Conservation (phyloP, 164 flowering plant genomes). For the Vitis rupestris region DNA sequence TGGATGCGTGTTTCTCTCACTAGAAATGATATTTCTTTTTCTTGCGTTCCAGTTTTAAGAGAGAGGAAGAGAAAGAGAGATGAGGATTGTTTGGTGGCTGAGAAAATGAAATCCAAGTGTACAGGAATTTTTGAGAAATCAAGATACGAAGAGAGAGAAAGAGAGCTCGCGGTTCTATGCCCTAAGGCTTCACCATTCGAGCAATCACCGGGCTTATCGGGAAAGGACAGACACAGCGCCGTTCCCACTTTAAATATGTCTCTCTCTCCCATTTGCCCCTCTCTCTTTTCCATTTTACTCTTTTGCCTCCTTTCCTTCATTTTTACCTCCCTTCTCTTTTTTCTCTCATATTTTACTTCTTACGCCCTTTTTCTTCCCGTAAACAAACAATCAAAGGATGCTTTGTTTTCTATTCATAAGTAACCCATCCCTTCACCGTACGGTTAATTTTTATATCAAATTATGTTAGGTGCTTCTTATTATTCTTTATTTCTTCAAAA, state of each 20-base stretch:
- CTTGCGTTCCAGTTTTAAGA: too few species aligned
- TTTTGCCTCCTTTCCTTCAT: constrained; percentile 4
- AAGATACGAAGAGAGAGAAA: constrained; percentile 4
- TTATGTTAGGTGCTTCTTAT: too few species aligned
- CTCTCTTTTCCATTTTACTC: constrained; percentile 2
- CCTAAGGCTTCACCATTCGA: constrained; percentile 34
- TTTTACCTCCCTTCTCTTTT: not conserved
- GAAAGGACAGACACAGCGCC: constrained; percentile 55
- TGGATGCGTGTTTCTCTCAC: not conserved
- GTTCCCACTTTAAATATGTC: constrained; percentile 28
- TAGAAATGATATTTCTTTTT: not conserved
- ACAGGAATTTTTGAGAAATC: constrained; percentile 6
- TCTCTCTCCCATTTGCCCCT: constrained; percentile 7
- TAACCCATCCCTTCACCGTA: too few species aligned
- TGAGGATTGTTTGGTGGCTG: not conserved
- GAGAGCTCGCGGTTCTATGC: constrained; percentile 25
- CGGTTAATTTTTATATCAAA: too few species aligned
- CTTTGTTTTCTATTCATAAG: too few species aligned
- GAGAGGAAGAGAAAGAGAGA: constrained; percentile 2
- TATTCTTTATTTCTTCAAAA: too few species aligned
- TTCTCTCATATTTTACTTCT: too few species aligned
- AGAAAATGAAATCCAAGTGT: constrained; percentile 7
- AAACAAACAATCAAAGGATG: too few species aligned
- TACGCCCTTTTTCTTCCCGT: too few species aligned
- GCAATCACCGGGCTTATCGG: constrained; percentile 61